Percentiles rank a stretch among this genome's conserved stretches.
These are phyloP conservation scores for Phlegmacium glaucopus DNA, from an alignment of 768 basidiomycete species.

Conservation along the genomic window DNA sequence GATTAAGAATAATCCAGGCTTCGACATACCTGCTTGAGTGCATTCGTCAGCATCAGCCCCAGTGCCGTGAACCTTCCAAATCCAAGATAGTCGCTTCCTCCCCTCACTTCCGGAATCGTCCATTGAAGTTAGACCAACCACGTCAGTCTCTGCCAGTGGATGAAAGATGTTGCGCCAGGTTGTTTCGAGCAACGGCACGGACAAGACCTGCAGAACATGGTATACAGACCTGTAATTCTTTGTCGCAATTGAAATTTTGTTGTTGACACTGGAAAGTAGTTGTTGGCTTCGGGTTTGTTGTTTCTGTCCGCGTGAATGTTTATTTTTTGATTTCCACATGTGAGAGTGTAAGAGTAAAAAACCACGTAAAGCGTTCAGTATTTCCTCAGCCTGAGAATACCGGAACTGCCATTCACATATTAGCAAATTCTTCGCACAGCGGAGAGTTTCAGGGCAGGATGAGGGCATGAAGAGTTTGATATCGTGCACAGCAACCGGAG, in stretches of 20 bases:
- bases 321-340: conserved; percentile 25
- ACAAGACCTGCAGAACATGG: background rate
- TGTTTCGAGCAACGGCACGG: background rate
- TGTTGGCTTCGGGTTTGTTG: conserved; percentile 17
- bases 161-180: conserved; percentile 5
- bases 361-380: conserved; percentile 20
- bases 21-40: conserved; percentile 8
- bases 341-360: conserved; percentile 21
- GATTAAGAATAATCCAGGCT: too few relatives aligned
- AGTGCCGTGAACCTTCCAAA: conserved; percentile 12
- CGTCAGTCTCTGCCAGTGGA: conserved; percentile 7
- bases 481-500: background rate
- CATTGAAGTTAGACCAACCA: conserved; percentile 7
- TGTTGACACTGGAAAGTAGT: conserved; percentile 10
- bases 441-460: background rate
- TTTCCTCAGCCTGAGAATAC: conserved; percentile 21
- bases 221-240: conserved; percentile 10
- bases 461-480: conserved; percentile 16
- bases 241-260: conserved; percentile 7
- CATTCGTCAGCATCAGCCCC: conserved; percentile 3
- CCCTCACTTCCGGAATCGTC: conserved; percentile 11
- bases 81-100: conserved; percentile 14
- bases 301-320: conserved; percentile 17
- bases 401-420: conserved; percentile 22
- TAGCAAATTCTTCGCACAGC: background rate